These are phyloP conservation scores for Nakazawaea peltata DNA, from an alignment of 805 yeast genomes.

Conservation along the genomic window DNA sequence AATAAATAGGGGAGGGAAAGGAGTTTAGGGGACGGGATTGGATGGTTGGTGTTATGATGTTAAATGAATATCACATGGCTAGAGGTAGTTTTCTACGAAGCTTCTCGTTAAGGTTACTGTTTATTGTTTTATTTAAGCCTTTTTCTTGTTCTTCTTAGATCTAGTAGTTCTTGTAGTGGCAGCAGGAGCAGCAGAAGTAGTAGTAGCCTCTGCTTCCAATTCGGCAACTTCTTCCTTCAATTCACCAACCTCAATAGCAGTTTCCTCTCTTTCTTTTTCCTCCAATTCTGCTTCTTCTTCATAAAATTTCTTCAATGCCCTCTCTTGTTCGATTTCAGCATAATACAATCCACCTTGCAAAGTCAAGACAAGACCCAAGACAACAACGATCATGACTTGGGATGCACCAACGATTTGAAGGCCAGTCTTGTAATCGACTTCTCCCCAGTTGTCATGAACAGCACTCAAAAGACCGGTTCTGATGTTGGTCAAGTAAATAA, in stretches of 20 bases:
- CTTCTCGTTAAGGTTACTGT: too few species aligned
- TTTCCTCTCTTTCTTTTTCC: constrained; percentile 8
- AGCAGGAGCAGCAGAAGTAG: background rate
- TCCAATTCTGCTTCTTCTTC: constrained; percentile 9
- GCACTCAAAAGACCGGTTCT: constrained; percentile 72
- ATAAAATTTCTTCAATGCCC: constrained; percentile 7
- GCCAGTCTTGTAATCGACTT: constrained; percentile 80
- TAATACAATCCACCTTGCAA: constrained; percentile 87
- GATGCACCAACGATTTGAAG: constrained; percentile 89
- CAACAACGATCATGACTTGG: constrained; percentile 62
- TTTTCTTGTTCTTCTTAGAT: constrained; percentile 7
- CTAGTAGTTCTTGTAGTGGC: background rate
- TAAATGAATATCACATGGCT: too few species aligned
- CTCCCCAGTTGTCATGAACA: constrained; percentile 81
- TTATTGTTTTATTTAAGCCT: background rate
- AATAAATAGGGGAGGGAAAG: too few species aligned
- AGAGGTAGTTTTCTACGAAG: too few species aligned
- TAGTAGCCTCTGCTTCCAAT: constrained; percentile 1
- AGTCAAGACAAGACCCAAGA: constrained; percentile 70
- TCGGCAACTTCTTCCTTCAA: constrained; percentile 7
- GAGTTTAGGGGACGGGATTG: too few species aligned
- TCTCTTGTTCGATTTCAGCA: constrained; percentile 30
- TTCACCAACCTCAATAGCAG: constrained; percentile 7
- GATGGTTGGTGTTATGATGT: too few species aligned
- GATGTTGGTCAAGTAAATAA: constrained; percentile 81